Conservation (phyloP, 768 basidiomycete genomes). For the Termitomyces sp. region DNA sequence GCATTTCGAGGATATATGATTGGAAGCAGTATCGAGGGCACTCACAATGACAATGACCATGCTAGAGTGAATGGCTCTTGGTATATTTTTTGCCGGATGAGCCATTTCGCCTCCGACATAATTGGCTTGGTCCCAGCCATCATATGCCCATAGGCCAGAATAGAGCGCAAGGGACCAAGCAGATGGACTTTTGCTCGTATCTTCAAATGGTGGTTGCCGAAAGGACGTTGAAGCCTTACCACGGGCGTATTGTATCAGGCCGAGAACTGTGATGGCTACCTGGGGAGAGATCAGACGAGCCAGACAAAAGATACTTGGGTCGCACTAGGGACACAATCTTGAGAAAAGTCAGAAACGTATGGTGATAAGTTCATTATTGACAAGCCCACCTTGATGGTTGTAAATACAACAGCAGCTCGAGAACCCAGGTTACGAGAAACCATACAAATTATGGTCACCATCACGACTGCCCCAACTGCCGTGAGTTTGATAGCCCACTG, state of each 20-base stretch:
- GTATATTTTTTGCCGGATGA: conserved; percentile 80
- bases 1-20: background rate
- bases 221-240: conserved; percentile 70
- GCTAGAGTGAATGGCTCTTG: conserved; percentile 84
- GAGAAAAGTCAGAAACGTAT: background rate
- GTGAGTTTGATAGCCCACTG: conserved; percentile 90
- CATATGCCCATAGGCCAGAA: conserved; percentile 93
- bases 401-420: conserved; percentile 82
- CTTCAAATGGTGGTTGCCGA: conserved; percentile 60
- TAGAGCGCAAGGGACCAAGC: conserved; percentile 92
- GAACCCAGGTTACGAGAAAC: conserved; percentile 75
- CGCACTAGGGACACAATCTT: conserved; percentile 66
- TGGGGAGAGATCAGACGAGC: conserved; percentile 19
- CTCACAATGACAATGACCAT: conserved; percentile 78
- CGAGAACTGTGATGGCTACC: conserved; percentile 73
- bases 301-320: conserved; percentile 6
- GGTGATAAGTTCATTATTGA: background rate
- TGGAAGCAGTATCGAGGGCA: conserved; percentile 7
- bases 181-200: conserved; percentile 73
- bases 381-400: conserved; percentile 65
- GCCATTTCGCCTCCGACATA: conserved; percentile 89
- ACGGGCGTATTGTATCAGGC: conserved; percentile 68
- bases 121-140: conserved; percentile 94
- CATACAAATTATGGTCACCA: conserved; percentile 76
- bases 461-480: conserved; percentile 63